Evolutionary conservation across 1,139 yeast genomes (phyloP).

Genomic region (Taphrina flavorubra): DNA sequence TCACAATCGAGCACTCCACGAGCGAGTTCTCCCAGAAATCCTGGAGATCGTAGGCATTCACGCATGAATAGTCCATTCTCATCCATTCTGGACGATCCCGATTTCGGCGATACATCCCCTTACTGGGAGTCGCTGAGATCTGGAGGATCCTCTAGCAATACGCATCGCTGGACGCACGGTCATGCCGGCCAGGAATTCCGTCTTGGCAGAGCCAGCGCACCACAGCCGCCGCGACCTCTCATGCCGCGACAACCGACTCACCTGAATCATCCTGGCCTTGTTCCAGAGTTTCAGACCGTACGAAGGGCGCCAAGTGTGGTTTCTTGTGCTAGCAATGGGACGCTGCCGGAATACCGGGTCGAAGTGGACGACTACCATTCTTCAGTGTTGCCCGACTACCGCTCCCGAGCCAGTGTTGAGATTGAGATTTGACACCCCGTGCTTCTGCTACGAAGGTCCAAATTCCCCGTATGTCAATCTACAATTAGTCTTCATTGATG

Average conservation of each 20-base stretch:
- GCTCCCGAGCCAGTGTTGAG: slow-evolving; percentile 29
- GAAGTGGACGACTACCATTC: slow-evolving; percentile 10
- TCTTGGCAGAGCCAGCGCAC: neutral
- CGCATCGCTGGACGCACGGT: slow-evolving; percentile 10
- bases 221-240: neutral
- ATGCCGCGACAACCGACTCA: slow-evolving; percentile 20
- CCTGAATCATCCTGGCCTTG: slow-evolving; percentile 16
- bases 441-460: neutral
- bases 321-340: slow-evolving; percentile 20
- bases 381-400: slow-evolving; percentile 21
- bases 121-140: slow-evolving; percentile 24
- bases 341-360: slow-evolving; percentile 28
- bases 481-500: slow-evolving; percentile 27
- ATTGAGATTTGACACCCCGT: slow-evolving; percentile 14
- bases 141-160: neutral
- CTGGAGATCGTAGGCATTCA: neutral
- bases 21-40: slow-evolving; percentile 4
- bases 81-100: slow-evolving; percentile 27
- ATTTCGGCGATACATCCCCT: slow-evolving; percentile 32
- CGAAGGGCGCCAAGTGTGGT: slow-evolving; percentile 19
- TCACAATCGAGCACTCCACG: slow-evolving; percentile 11
- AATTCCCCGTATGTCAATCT: neutral
- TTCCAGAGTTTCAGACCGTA: neutral
- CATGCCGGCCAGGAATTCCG: neutral
- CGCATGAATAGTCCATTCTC: slow-evolving; percentile 2